These are phyloP conservation scores for Cyberlindnera saturnus DNA, from an alignment of 805 yeast species.

Conservation along the genomic window DNA sequence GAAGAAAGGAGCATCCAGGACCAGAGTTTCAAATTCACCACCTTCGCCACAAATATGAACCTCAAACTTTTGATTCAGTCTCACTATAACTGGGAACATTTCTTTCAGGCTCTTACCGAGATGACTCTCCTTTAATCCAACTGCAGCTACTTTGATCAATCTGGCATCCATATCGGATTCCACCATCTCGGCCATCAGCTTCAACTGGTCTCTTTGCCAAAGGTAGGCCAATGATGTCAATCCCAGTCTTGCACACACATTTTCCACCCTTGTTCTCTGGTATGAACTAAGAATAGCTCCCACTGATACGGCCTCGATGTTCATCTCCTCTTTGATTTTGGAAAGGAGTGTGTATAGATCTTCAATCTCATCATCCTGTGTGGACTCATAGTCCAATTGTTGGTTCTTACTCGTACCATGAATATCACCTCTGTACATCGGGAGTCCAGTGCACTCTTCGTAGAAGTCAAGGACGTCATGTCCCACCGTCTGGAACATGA, in stretches of 20 bases:
- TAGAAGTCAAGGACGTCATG: conserved; percentile 68
- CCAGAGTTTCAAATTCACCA: conserved; percentile 94
- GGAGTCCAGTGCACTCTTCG: conserved; percentile 67
- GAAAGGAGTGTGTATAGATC: conserved; percentile 57
- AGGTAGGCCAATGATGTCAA: conserved; percentile 67
- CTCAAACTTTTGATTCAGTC: conserved; percentile 60
- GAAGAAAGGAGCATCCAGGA: conserved; percentile 86
- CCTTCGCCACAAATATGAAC: conserved; percentile 98
- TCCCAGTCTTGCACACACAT: conserved; percentile 73
- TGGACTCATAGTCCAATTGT: conserved; percentile 59
- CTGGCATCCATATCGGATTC: conserved; percentile 65
- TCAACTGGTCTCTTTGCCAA: conserved; percentile 85
- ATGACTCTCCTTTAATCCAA: conserved; percentile 64
- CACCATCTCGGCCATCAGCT: conserved; percentile 80
- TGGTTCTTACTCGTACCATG: conserved; percentile 58
- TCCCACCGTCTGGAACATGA: conserved; percentile 98
- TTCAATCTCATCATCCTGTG: conserved; percentile 81
- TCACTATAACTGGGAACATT: conserved; percentile 50
- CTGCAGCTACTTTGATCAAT: conserved; percentile 88
- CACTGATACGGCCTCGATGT: conserved; percentile 79
- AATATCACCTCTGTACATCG: conserved; percentile 68
- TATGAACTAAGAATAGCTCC: conserved; percentile 97
- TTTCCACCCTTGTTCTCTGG: conserved; percentile 89
- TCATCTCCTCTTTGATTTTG: conserved; percentile 48
- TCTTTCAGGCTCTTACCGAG: conserved; percentile 64